phyloP scores from a whole-genome alignment of 371 early-diverging fungal genomes.

The Thermomucor indicae-seudaticae region DNA sequence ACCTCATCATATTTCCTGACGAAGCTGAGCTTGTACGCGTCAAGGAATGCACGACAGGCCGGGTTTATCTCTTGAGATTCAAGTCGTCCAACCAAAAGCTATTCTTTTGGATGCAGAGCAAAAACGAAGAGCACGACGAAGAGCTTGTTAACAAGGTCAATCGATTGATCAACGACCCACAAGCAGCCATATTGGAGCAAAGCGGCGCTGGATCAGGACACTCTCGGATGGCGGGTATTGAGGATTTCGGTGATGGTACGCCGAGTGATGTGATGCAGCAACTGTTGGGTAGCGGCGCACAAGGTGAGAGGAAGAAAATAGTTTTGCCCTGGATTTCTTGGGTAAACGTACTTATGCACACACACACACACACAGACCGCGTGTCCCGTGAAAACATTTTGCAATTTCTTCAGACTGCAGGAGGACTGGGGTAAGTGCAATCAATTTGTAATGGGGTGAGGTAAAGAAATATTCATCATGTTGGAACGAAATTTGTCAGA shows the following conservation, averaged over 20 bases:
- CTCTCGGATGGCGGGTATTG: conserved; percentile 11
- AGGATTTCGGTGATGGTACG: conserved; percentile 11
- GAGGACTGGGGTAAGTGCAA: conserved; percentile 34
- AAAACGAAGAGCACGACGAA: conserved; percentile 52
- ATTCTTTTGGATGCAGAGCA: conserved; percentile 83
- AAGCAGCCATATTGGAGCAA: conserved; percentile 12
- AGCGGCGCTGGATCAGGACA: conserved; percentile 6
- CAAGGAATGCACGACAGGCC: conserved; percentile 63
- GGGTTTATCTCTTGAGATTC: conserved; percentile 73
- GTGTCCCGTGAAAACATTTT: conserved; percentile 44
- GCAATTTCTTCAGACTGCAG: conserved; percentile 45
- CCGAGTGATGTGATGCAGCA: conserved; percentile 32
- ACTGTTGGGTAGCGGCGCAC: conserved; percentile 20
- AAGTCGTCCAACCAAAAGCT: conserved; percentile 66
- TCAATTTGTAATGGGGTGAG: no score
- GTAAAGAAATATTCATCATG: neutral
- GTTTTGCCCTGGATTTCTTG: neutral
- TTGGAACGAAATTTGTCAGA: neutral
- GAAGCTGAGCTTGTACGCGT: conserved; percentile 70
- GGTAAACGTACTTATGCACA: neutral
- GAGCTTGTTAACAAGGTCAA: conserved; percentile 51
- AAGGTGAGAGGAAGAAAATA: conserved; percentile 16
- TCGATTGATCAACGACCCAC: conserved; percentile 55
- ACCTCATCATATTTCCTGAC: conserved; percentile 75
- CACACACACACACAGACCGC: neutral